These are phyloP conservation scores for Ceratonia siliqua DNA, from an alignment of 306 rosid genomes.

Conservation along the genomic window DNA sequence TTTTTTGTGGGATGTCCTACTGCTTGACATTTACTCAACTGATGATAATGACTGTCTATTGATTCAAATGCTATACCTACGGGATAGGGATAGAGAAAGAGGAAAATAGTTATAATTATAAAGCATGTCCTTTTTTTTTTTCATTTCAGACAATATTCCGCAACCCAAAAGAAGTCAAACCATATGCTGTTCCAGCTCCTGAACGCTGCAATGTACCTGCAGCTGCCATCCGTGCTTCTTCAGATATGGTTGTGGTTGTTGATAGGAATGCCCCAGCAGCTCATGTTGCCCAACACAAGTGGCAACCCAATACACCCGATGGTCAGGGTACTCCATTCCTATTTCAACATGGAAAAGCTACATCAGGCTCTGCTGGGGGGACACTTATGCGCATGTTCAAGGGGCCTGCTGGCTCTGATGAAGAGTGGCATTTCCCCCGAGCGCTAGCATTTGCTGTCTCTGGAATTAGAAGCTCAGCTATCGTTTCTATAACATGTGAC, in stretches of 20 bases:
- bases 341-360: conserved; percentile 80
- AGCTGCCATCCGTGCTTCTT: conserved; percentile 81
- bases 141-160: conserved; percentile 86
- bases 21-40: conserved; percentile 21
- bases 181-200: conserved; percentile 75
- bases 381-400: conserved; percentile 84
- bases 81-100: no score
- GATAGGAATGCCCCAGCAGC: conserved; percentile 90
- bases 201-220: conserved; percentile 97
- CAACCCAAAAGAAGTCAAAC: conserved; percentile 81
- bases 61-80: no score
- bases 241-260: conserved; percentile 80
- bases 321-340: conserved; percentile 97
- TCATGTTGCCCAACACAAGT: conserved; percentile 86
- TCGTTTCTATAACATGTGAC: conserved; percentile 80
- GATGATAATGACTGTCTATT: conserved; percentile 20
- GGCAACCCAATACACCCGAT: conserved; percentile 99
- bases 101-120: conserved; percentile 30
- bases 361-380: conserved; percentile 69
- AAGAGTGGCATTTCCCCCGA: conserved; percentile 82
- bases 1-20: conserved; percentile 27
- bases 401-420: conserved; percentile 71
- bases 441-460: conserved; percentile 83
- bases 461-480: conserved; percentile 87
- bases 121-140: conserved; percentile 34